phyloP scores from a whole-genome alignment of 2,329 filamentous ascomycete species.

The Colletotrichum costaricense region DNA sequence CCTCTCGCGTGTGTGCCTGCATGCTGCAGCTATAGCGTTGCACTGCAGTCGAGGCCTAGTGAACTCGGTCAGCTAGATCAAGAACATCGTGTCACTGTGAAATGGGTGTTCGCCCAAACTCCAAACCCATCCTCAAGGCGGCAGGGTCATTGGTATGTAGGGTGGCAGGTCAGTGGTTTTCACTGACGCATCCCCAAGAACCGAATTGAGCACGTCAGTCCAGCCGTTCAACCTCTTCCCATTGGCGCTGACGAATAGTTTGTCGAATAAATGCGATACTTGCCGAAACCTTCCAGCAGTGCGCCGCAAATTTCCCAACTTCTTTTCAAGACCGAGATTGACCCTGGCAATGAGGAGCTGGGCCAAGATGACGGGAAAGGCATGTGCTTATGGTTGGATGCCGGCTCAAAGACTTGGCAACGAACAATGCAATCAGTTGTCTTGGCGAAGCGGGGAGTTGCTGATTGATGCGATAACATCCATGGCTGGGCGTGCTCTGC shows the following conservation, averaged over 20 bases:
- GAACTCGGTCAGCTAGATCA: too few relatives aligned
- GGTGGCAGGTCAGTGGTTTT: neutral
- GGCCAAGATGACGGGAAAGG: slow-evolving; percentile 22
- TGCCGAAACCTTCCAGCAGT: neutral
- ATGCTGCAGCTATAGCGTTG: neutral
- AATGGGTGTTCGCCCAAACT: neutral
- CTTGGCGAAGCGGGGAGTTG: slow-evolving; percentile 25
- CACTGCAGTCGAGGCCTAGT: neutral
- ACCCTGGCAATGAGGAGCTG: neutral
- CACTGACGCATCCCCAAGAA: neutral
- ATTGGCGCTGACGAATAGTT: neutral
- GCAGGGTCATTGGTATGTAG: too few relatives aligned
- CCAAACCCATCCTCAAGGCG: too few relatives aligned
- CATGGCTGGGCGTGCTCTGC: neutral
- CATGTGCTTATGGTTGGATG: slow-evolving; percentile 6
- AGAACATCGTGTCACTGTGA: neutral
- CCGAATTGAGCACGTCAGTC: neutral
- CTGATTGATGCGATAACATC: neutral
- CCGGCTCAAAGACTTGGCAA: slow-evolving; percentile 11
- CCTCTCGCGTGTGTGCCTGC: slow-evolving; percentile 15
- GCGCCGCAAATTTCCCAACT: neutral
- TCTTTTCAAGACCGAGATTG: neutral
- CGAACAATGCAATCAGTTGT: neutral
- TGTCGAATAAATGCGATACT: neutral
- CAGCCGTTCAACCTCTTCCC: neutral